A percentile compares a stretch with the other conserved stretches of the same genome.
These are phyloP conservation scores for Thelonectria discophora DNA, from an alignment of 2,329 filamentous ascomycete species.

Conservation along the genomic window DNA sequence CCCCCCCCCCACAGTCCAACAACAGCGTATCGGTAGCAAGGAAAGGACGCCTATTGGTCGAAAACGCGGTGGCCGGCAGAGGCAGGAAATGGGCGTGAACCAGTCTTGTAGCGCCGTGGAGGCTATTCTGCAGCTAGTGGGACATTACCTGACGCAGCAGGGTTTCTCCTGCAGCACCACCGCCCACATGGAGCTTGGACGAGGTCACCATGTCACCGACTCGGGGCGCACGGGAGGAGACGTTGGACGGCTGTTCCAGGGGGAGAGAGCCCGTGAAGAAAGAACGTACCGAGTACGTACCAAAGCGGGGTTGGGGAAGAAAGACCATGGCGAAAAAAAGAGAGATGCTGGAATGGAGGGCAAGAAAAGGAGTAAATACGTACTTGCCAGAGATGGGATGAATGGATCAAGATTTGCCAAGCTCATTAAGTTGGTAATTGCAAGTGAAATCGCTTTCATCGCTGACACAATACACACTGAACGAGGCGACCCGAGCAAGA, in stretches of 20 bases:
- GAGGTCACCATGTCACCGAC: constrained; percentile 23
- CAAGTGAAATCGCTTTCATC: neutral
- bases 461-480: neutral
- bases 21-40: constrained; percentile 1
- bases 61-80: constrained; percentile 33
- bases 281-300: neutral
- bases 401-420: neutral
- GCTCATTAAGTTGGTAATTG: neutral
- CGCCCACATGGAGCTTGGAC: constrained; percentile 17
- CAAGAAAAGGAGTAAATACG: neutral
- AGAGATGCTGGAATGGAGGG: neutral
- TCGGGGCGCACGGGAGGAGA: constrained; percentile 9
- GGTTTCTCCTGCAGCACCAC: constrained; percentile 43
- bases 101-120: constrained; percentile 43
- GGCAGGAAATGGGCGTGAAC: constrained; percentile 31
- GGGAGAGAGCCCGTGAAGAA: neutral
- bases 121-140: constrained; percentile 43
- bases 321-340: neutral
- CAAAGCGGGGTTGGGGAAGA: constrained; percentile 6
- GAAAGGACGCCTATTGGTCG: constrained; percentile 19
- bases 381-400: neutral
- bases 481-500: no score
- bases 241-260: constrained; percentile 8
- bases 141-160: constrained; percentile 45
- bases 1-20: constrained; percentile 11